Conservation (phyloP, 164 flowering plant genomes). For the Annona squamosa region DNA sequence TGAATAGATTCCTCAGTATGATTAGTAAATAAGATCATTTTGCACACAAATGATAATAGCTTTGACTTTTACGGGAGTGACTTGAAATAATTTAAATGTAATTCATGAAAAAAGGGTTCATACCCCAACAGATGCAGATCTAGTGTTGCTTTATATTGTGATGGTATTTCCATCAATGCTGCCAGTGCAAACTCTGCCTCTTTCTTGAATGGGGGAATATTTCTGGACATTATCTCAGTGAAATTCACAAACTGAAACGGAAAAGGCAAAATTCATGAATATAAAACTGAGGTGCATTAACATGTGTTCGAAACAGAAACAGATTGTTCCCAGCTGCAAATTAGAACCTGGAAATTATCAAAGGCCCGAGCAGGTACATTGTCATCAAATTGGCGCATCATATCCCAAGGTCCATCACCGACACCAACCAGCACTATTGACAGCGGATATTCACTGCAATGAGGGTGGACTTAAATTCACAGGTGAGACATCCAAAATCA, state of each 20-base stretch:
- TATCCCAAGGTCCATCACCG: slow-evolving; percentile 60
- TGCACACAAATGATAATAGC: not conserved
- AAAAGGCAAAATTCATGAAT: not conserved
- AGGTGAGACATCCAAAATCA: not conserved
- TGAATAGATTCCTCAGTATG: not conserved
- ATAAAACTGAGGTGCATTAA: not conserved
- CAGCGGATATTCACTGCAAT: slow-evolving; percentile 35
- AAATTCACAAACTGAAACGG: slow-evolving; percentile 50
- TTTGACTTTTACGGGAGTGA: too few species aligned
- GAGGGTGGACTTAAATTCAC: not conserved
- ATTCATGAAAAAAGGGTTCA: not conserved
- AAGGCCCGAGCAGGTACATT: slow-evolving; percentile 45
- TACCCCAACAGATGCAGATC: slow-evolving; percentile 43
- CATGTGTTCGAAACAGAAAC: not conserved
- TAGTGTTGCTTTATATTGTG: slow-evolving; percentile 42
- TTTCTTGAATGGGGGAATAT: slow-evolving; percentile 22
- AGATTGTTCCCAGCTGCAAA: not conserved
- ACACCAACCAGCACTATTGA: slow-evolving; percentile 57
- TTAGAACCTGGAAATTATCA: slow-evolving; percentile 48
- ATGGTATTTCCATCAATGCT: slow-evolving; percentile 52
- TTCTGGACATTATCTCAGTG: slow-evolving; percentile 37
- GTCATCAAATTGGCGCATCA: slow-evolving; percentile 46
- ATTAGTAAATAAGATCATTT: too few species aligned
- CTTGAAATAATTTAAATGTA: too few species aligned
- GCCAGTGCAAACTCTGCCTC: slow-evolving; percentile 48